Evolutionary conservation across 768 basidiomycete species (phyloP).

Genomic region (Phylloporus arenicola): DNA sequence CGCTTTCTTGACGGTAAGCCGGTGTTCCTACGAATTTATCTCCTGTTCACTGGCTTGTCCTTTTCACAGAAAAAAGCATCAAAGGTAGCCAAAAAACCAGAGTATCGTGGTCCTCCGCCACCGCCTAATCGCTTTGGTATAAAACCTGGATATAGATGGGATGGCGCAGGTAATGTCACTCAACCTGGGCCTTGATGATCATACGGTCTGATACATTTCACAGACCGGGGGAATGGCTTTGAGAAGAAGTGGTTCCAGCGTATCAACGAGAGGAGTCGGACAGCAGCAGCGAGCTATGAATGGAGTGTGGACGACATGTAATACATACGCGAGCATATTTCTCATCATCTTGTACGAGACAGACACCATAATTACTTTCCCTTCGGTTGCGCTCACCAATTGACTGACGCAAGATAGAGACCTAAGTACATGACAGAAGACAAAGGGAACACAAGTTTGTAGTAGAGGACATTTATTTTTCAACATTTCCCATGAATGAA

Average conservation of each 20-base stretch:
- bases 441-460: not conserved
- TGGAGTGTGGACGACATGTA: constrained; percentile 97
- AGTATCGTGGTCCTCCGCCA: constrained; percentile 81
- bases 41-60: constrained; percentile 1
- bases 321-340: not conserved
- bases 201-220: constrained; percentile 3
- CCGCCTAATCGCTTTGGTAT: constrained; percentile 96
- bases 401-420: not conserved
- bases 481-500: constrained; percentile 4
- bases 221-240: constrained; percentile 90
- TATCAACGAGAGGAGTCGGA: constrained; percentile 68
- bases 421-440: not conserved
- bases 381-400: not conserved
- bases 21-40: not conserved
- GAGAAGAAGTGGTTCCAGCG: constrained; percentile 90
- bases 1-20: constrained; percentile 78
- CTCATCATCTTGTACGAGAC: not conserved
- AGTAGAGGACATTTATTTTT: constrained; percentile 1
- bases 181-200: not conserved
- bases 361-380: not conserved
- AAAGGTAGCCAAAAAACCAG: constrained; percentile 76
- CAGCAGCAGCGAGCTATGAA: constrained; percentile 64
- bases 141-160: constrained; percentile 95
- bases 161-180: constrained; percentile 78
- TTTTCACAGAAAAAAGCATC: constrained; percentile 58